Percentiles rank a stretch among this genome's conserved stretches.
Evolutionary conservation across 2,329 filamentous ascomycete genomes (phyloP).

Genomic region (Botrytis tulipae): DNA sequence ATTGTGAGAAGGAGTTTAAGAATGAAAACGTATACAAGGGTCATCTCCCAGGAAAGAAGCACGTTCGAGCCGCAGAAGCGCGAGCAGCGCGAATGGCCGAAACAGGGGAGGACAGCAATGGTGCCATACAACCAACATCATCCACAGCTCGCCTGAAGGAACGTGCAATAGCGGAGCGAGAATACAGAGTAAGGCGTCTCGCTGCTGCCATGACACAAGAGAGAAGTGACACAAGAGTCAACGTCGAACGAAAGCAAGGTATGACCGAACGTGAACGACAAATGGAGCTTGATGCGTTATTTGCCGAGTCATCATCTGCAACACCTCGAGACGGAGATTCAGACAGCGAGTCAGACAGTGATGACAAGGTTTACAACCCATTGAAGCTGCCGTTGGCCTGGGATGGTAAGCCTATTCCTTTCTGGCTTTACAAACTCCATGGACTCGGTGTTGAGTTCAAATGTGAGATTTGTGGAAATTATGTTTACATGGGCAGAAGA

Average conservation of each 20-base stretch:
- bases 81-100: slow-evolving; percentile 51
- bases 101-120: slow-evolving; percentile 31
- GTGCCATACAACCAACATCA: slow-evolving; percentile 35
- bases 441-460: slow-evolving; percentile 91
- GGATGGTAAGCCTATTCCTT: slow-evolving; percentile 98
- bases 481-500: slow-evolving; percentile 95
- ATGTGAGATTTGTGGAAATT: slow-evolving; percentile 97
- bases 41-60: slow-evolving; percentile 88
- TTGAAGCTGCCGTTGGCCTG: slow-evolving; percentile 93
- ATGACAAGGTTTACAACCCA: slow-evolving; percentile 92
- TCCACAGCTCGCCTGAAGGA: slow-evolving; percentile 68
- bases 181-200: slow-evolving; percentile 78
- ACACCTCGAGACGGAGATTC: slow-evolving; percentile 47
- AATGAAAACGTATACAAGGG: slow-evolving; percentile 93
- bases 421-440: slow-evolving; percentile 97
- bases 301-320: slow-evolving; percentile 54
- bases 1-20: slow-evolving; percentile 92
- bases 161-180: slow-evolving; percentile 83
- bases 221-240: slow-evolving; percentile 83
- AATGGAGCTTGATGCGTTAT: slow-evolving; percentile 86
- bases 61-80: slow-evolving; percentile 76
- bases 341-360: slow-evolving; percentile 70
- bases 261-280: slow-evolving; percentile 97
- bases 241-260: slow-evolving; percentile 93
- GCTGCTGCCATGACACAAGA: slow-evolving; percentile 81